phyloP scores from a whole-genome alignment of 495 filamentous ascomycete species.

The Xylaria venustula region DNA sequence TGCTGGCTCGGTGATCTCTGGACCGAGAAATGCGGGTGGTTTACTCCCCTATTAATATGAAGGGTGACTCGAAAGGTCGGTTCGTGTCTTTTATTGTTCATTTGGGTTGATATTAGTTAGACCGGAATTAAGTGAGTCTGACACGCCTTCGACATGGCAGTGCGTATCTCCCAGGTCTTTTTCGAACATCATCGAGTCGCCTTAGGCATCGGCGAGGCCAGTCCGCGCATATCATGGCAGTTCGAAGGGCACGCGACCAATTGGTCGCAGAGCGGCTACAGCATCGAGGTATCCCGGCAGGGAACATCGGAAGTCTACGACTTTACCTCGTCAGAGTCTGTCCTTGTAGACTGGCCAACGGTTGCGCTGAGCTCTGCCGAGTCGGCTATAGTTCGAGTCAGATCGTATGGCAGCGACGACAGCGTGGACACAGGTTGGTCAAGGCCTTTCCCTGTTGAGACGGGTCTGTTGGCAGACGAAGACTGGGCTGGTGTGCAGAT shows the following conservation, averaged over 20 bases:
- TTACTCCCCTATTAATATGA: too few species aligned
- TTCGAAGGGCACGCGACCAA: constrained; percentile 22
- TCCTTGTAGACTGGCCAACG: constrained; percentile 53
- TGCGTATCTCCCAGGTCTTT: constrained; percentile 28
- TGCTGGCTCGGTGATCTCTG: too few species aligned
- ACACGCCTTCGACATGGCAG: constrained; percentile 15
- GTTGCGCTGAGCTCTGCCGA: constrained; percentile 42
- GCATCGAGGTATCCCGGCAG: constrained; percentile 21
- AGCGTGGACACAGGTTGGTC: constrained; percentile 40
- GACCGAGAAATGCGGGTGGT: too few species aligned
- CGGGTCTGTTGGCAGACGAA: constrained; percentile 32
- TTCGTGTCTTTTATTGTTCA: too few species aligned
- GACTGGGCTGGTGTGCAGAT: constrained; percentile 44
- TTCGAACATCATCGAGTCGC: constrained; percentile 31
- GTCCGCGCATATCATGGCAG: constrained; percentile 32
- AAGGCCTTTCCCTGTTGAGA: constrained; percentile 34
- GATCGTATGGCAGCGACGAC: constrained; percentile 26
- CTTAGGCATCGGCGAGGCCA: constrained; percentile 26
- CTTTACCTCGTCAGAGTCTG: constrained; percentile 33
- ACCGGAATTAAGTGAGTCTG: background rate
- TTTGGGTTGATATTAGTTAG: too few species aligned
- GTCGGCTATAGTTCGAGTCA: constrained; percentile 39
- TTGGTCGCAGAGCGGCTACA: constrained; percentile 29
- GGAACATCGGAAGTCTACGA: constrained; percentile 21
- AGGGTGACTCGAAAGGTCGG: too few species aligned